Evolutionary conservation across 1,139 yeast species (phyloP), one percentile per base, ranked within the genome.

Genomic region (Cylindricascospora bacillispora): DNA sequence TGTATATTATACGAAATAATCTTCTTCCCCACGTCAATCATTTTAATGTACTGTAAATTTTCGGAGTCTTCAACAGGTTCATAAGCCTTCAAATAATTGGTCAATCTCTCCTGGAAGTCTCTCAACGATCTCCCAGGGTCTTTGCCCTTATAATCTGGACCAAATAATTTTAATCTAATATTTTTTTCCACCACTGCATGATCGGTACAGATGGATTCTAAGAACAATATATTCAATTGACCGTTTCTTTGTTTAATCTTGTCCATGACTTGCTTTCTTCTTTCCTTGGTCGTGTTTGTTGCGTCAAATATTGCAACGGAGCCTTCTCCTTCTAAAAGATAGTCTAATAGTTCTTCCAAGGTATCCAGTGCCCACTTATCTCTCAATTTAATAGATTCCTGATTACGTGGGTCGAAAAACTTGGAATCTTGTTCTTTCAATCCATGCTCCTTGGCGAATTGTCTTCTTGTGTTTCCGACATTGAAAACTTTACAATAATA

Each of bases 311-410:
- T 82, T 2, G 95, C 98, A 9, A 86, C 95, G 3, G 86, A 76
- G 2, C 97, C 97, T 18, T 75, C 72, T 0, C 86, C 93, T 16
- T 70, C 66, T 31, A 83, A 56, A 4, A 89, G 70, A 54, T 81
- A 86, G 45, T 83, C 92, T 25, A 89, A 62, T 36, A 89, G 58
- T 46, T 79, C 81, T 37, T 83, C 93, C 35, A 89, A 61, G 0
- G 97, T 89, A 41, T 86, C 95, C 73, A 79, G 76, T 0, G 98
- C 98, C 95, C 97, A 86, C 53, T 78, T 72, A 45, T 89, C 97
- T 37, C 97, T 67, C 29, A 85, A 61, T 17, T 67, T 62, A 10
- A 73, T 73, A 15, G 79, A 73, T 19, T 70, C 61, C 26, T 63
- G 57, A 50, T 89, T 85, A 36, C 72, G 74, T 0, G 95, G 95